Base-by-base conservation (phyloP, 1,139 yeast genomes). In the Yamadazyma kanchanaburiensis region DNA sequence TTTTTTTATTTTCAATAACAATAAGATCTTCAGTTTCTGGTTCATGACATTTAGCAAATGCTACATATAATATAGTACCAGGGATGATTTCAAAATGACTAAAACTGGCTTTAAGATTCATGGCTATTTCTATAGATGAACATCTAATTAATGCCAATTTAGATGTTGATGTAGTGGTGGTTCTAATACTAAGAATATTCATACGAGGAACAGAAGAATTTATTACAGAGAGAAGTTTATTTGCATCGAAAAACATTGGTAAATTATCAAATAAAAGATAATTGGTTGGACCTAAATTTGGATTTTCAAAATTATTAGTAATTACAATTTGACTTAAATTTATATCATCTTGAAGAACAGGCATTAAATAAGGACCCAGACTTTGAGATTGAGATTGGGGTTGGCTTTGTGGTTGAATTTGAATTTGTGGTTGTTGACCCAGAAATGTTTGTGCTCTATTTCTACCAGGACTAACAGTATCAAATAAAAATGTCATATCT, bases 21-120 rank as follows among this genome's bases (percentile, higher is more conserved):
- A 28, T 9, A 12, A 25, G 15, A 5, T 28, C 32, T n/a, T 15
- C 19, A 14, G 23, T 15, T 18, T 13, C n/a, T 14, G 37, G 26
- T 2, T 60, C 66, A 22, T 70, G 53, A 20, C 80, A 64, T 46
- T 76, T 77, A 4, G 87, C 89, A 64, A 80, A 82, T 0, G 83
- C 80, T 27, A 78, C 79, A 32, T 74, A 66, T 49, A 85, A 71
- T 17, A 74, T 67, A 25, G 69, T 64, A 1, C 95, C 95, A 1
- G 89, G 83, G 38, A 80, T 74, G 23, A 91, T 66, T 50, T 89
- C 96, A 44, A 80, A 77, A 40, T 88, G 94, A 48, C 83, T 84
- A 48, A 88, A 73, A 28, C 70, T 76, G 4, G 84, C 82, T 48
- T 80, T 80, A 28, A 95, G 86, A 26, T 70, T 73, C 69, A 84